Percentiles rank a stretch among this genome's conserved stretches.
Conservation (phyloP, 2,329 filamentous ascomycete genomes). For the Calonectria naviculata region DNA sequence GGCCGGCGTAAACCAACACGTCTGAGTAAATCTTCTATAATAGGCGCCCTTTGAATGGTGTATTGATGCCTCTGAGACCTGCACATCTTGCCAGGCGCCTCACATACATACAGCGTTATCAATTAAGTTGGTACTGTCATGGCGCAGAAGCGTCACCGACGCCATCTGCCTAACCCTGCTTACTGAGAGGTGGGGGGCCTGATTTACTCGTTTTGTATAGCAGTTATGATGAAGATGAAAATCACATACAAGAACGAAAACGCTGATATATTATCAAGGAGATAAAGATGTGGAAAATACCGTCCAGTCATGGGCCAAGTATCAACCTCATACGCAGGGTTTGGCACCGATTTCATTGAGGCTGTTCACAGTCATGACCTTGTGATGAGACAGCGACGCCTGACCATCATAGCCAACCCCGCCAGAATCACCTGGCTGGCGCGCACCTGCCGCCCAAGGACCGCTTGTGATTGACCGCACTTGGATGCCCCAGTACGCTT, state of each 20-base stretch:
- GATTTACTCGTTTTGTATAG: background rate
- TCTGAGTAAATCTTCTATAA: background rate
- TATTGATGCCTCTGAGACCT: background rate
- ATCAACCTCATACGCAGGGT: background rate
- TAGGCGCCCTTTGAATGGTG: background rate
- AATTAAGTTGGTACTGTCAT: background rate
- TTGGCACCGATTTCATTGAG: background rate
- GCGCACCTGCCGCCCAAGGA: constrained; percentile 19
- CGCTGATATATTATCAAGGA: background rate
- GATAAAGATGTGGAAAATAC: background rate
- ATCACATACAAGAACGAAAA: too few species aligned
- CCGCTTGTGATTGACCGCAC: constrained; percentile 42
- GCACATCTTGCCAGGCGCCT: background rate
- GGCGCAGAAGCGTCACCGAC: background rate
- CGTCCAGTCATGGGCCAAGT: background rate
- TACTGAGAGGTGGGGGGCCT: background rate
- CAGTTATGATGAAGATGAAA: background rate
- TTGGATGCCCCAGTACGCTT: constrained; percentile 18
- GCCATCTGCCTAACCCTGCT: background rate
- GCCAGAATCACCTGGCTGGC: constrained; percentile 39
- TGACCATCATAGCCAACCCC: constrained; percentile 37
- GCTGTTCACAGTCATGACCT: constrained; percentile 20
- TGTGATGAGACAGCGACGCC: constrained; percentile 37
- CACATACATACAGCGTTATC: background rate
- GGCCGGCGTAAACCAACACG: background rate